These are phyloP conservation scores for Fusarium compactum DNA, from an alignment of 2,329 filamentous ascomycete genomes.

Conservation along the genomic window DNA sequence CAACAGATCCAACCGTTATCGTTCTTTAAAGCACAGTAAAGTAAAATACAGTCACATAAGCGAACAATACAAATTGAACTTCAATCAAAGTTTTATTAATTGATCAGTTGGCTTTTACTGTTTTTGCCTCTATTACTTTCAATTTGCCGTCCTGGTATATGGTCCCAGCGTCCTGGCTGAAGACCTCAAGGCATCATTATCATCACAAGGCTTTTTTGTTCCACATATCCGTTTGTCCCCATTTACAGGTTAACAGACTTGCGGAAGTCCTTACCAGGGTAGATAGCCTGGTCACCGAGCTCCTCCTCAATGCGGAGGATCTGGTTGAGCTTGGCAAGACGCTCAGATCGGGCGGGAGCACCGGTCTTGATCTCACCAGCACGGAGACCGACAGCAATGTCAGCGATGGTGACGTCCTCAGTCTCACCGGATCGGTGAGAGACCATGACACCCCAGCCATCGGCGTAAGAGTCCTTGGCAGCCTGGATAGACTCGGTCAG, in stretches of 20 bases:
- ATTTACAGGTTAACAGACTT: constrained; percentile 86
- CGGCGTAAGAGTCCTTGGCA: constrained; percentile 97
- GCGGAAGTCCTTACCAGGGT: constrained; percentile 93
- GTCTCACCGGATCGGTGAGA: constrained; percentile 99
- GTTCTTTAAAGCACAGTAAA: not conserved
- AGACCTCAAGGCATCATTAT: constrained; percentile 43
- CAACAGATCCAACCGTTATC: not conserved
- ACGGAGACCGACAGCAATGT: constrained; percentile 96
- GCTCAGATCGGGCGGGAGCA: constrained; percentile 95
- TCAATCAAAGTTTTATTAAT: constrained; percentile 40
- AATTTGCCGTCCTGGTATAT: constrained; percentile 46
- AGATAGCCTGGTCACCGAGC: constrained; percentile 90
- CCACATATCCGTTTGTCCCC: constrained; percentile 14
- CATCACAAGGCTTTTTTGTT: constrained; percentile 41
- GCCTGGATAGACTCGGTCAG: constrained; percentile 99
- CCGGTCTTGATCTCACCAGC: constrained; percentile 99
- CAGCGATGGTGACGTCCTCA: constrained; percentile 98
- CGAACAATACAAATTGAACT: constrained; percentile 16
- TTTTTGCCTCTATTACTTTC: constrained; percentile 48
- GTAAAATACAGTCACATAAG: not conserved
- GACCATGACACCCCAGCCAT: constrained; percentile 99
- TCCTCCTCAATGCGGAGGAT: constrained; percentile 99
- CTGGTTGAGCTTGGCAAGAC: constrained; percentile 99
- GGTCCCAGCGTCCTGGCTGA: constrained; percentile 40
- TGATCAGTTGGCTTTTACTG: constrained; percentile 46